These are phyloP conservation scores for Edaphochlamys debaryana DNA, from an alignment of 139 green algal genomes.

Conservation along the genomic window DNA sequence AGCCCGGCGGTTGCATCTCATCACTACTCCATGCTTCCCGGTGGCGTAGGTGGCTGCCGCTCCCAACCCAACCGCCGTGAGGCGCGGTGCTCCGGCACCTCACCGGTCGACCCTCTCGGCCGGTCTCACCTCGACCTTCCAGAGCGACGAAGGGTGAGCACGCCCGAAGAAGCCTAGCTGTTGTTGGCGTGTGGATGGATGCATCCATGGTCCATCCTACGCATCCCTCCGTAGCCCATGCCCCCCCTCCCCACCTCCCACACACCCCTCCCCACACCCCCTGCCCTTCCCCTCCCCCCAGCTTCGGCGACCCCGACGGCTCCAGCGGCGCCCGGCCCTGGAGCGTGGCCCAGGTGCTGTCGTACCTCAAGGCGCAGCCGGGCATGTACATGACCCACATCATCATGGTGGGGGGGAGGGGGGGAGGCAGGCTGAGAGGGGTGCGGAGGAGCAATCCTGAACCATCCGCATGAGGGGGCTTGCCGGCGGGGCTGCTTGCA, in stretches of 20 bases:
- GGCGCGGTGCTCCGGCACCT: too few relatives aligned
- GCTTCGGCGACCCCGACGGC: conserved; percentile 9
- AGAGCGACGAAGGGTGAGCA: too few relatives aligned
- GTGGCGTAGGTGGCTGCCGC: too few relatives aligned
- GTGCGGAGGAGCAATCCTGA: background rate
- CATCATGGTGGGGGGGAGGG: conserved; percentile 2
- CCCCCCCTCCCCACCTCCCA: background rate
- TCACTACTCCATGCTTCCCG: too few relatives aligned
- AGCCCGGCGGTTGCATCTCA: too few relatives aligned
- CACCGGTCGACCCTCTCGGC: too few relatives aligned
- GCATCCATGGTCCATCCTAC: background rate
- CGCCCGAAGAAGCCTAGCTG: background rate
- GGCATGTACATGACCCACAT: conserved; percentile 35
- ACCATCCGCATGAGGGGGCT: too few relatives aligned
- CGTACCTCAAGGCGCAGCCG: conserved; percentile 18
- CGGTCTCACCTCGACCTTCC: too few relatives aligned
- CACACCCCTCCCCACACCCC: too few relatives aligned
- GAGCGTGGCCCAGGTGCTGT: conserved; percentile 12
- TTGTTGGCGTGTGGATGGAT: background rate
- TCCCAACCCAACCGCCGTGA: too few relatives aligned
- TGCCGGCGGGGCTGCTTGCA: background rate
- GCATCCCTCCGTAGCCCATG: too few relatives aligned
- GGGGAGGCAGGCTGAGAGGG: background rate
- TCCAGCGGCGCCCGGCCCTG: background rate
- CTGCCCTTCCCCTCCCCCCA: background rate